Evolutionary conservation across 805 yeast genomes (phyloP), one percentile per base, ranked within the genome.

Genomic region (Groenewaldozyma tartarivorans): DNA sequence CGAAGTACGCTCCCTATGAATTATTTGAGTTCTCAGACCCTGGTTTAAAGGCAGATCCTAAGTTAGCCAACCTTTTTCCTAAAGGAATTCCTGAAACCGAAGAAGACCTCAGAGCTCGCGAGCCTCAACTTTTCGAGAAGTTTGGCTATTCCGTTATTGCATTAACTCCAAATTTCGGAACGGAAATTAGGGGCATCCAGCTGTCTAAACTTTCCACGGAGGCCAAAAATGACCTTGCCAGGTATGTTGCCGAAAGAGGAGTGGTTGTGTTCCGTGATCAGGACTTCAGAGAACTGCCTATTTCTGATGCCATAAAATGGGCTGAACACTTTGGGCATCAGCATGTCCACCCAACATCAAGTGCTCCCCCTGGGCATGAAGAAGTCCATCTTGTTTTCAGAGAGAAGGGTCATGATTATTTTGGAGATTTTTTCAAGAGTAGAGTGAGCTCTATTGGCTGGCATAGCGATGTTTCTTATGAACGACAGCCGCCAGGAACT

Each of bases 391-490:
- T 79, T 30, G 75, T 77, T 16, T 77, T 73, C 58, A 66, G 81
- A 39, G 64, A 65, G 34, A 64, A 61, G 30, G 53, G 48, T 31
- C 36, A 38, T 59, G 67, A 45, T 22, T 42, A 46, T 30, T 43
- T 19, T 31, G 33, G 31, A 5, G 35, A 42, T 6, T 42, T 34
- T 24, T 42, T 36, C 22, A 18, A 27, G 7, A 29, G 18, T 21
- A 42, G 46, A 7, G 42, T 48, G 33, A 45, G 60, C 18, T 53
- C 62, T 13, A 48, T 53, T 13, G 55, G 37, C 13, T 81, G 83
- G 82, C 90, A 81, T 60, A 72, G 83, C 2, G 90, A 81, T 56
- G 81, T 79, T 31, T 72, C 84, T 24, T 81, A 78, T 56, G 88
- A 81, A 57, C 68, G 68, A 43, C 84, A 78, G 56, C 81, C 87